Conservation (phyloP, 2,329 filamentous ascomycete species). For the Trichoderma semiorbis region DNA sequence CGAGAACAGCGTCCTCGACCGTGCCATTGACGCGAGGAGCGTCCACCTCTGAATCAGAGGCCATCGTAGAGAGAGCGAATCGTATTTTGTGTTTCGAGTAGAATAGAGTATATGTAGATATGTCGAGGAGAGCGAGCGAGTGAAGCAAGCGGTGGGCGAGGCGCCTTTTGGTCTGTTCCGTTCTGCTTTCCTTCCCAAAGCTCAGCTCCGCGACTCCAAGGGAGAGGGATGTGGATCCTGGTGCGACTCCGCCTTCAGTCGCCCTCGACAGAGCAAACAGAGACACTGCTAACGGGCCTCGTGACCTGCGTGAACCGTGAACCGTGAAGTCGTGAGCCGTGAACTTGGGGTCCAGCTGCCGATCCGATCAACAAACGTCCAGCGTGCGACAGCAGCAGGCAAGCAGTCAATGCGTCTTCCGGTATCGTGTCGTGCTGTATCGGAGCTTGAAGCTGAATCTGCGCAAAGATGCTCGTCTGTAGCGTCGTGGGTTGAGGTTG, state of each 20-base stretch:
- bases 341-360: neutral
- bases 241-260: constrained; percentile 4
- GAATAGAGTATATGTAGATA: neutral
- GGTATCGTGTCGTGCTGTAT: neutral
- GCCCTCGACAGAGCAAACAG: neutral
- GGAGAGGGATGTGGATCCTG: constrained; percentile 9
- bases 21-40: constrained; percentile 29
- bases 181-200: neutral
- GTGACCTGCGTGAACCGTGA: neutral
- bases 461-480: neutral
- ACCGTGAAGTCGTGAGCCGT: neutral
- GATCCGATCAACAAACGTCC: neutral
- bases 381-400: neutral
- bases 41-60: constrained; percentile 34
- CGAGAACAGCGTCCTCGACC: constrained; percentile 32
- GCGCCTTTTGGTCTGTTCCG: neutral
- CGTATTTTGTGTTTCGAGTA: neutral
- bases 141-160: neutral
- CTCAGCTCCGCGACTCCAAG: constrained; percentile 1
- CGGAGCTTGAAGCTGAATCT: neutral
- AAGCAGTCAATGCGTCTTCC: neutral
- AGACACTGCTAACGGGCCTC: neutral
- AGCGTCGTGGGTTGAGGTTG: neutral
- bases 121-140: neutral
- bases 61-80: constrained; percentile 21